Percentiles rank a stretch among this genome's conserved stretches.
phyloP scores from a whole-genome alignment of 495 filamentous ascomycete species.

The Aspergillus heteromorphus region DNA sequence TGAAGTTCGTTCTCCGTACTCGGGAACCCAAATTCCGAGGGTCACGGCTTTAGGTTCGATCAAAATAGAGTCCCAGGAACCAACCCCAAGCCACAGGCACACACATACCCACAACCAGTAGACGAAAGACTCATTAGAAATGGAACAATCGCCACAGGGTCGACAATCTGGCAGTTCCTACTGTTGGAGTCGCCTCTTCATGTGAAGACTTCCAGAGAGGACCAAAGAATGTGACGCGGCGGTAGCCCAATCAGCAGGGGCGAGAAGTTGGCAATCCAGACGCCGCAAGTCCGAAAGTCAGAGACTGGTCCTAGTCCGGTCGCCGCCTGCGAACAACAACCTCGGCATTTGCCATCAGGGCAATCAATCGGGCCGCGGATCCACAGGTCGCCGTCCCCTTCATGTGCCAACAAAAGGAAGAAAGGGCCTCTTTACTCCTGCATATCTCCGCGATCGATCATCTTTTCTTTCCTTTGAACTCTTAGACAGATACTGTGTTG shows the following conservation, averaged over 20 bases:
- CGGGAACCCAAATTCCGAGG: constrained; percentile 14
- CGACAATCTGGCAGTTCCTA: background rate
- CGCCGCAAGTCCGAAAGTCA: background rate
- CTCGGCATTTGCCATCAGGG: constrained; percentile 30
- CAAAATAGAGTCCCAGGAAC: background rate
- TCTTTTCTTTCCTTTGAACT: constrained; percentile 1
- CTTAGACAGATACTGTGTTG: background rate
- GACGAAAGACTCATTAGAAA: background rate
- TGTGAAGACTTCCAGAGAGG: background rate
- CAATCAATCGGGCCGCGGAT: constrained; percentile 28
- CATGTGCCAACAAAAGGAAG: constrained; percentile 25
- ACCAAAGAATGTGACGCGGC: background rate
- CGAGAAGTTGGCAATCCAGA: background rate
- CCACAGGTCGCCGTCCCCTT: constrained; percentile 26
- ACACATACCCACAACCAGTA: no score
- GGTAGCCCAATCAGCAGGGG: background rate
- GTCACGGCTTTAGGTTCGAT: constrained; percentile 4
- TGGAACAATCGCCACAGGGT: constrained; percentile 3
- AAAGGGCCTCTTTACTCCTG: constrained; percentile 8
- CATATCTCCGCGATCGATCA: constrained; percentile 2
- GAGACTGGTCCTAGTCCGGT: background rate
- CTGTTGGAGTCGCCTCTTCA: background rate
- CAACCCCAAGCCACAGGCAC: background rate
- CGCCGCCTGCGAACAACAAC: constrained; percentile 18
- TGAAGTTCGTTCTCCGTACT: no score